A percentile compares a stretch with the other conserved stretches of the same genome.
Conservation (phyloP, 345 rosid species). For the Populus deltoides region DNA sequence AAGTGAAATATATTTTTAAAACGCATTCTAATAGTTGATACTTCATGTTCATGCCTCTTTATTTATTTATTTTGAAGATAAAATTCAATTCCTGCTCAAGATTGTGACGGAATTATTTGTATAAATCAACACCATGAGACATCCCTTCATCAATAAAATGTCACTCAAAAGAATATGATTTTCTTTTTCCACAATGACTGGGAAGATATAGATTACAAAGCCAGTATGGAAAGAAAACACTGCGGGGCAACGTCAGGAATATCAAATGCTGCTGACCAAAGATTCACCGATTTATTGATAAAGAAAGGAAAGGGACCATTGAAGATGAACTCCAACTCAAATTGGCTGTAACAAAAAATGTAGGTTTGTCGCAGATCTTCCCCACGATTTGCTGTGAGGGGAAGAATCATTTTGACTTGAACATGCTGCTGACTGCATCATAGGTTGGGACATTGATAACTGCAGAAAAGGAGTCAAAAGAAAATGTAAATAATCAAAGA, state of each 20-base stretch:
- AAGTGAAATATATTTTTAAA: too few species aligned
- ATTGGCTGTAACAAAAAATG: slow-evolving; percentile 2
- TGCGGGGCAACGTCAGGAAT: slow-evolving; percentile 7
- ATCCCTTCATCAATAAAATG: not conserved
- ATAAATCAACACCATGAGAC: not conserved
- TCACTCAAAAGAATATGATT: slow-evolving; percentile 9
- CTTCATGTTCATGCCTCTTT: too few species aligned
- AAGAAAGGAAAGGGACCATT: not conserved
- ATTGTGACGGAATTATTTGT: not conserved
- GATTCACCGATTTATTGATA: slow-evolving; percentile 26
- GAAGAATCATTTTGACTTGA: slow-evolving; percentile 35
- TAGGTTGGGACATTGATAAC: slow-evolving; percentile 65
- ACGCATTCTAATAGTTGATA: too few species aligned
- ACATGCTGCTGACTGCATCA: slow-evolving; percentile 55
- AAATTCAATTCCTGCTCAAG: not conserved
- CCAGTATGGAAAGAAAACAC: not conserved
- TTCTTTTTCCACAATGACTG: not conserved
- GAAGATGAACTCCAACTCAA: slow-evolving; percentile 18
- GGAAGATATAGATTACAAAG: not conserved
- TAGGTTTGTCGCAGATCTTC: slow-evolving; percentile 4
- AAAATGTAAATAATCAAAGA: slow-evolving; percentile 3
- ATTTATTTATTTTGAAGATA: not conserved
- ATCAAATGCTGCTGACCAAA: slow-evolving; percentile 7
- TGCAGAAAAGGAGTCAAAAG: slow-evolving; percentile 20
- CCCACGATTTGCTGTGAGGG: not conserved